Evolutionary conservation across 768 basidiomycete species (phyloP), one percentile per base, ranked within the genome.

Genomic region (Lyophyllum shimeji): DNA sequence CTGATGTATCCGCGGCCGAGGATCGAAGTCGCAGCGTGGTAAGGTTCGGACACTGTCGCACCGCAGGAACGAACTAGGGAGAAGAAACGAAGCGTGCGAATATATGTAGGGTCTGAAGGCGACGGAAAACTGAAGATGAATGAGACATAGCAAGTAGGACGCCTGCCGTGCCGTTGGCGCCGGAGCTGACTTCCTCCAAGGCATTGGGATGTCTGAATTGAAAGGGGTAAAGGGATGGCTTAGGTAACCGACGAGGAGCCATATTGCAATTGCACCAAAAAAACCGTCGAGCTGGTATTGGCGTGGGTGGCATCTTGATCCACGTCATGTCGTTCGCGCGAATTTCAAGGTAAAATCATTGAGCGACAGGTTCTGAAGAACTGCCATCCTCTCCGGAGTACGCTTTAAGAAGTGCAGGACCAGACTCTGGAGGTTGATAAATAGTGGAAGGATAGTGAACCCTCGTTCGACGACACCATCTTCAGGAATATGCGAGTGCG

Each of bases 281-380:
- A 3, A 49, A 46, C 8, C 39, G 55, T 21, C 25, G 45, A 11
- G 61, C 59, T 20, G 63, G 58, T n/a, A 66, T 47, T 6, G 59
- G 62, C 5, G 60, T 57, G 3, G 55, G 21, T 52, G 50, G 34
- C 52, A 53, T 24, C 7, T 42, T 40, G 45, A 50, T 25, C 55
- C 59, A 58, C 2, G 54, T 55, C 13, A 53, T 52, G 40, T 63
- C 57, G 21, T 58, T 54, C 21, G 37, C 46, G 15, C 62, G 47
- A 39, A 49, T 50, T 31, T 68, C 62, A 24, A 66, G 64, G 37
- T 60, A 62, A 37, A 66, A 53, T 1, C 21, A 4, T 58, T 54
- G 3, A 65, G 49, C 7, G 44, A 47, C 23, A 53, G 43, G 17
- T 49, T 29, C 13, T 37, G n/a, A 7, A 58, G 20, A 24, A 63